phyloP scores from a whole-genome alignment of 202 grass and related monocot species.

The Dendrocalamus latiflorus region DNA sequence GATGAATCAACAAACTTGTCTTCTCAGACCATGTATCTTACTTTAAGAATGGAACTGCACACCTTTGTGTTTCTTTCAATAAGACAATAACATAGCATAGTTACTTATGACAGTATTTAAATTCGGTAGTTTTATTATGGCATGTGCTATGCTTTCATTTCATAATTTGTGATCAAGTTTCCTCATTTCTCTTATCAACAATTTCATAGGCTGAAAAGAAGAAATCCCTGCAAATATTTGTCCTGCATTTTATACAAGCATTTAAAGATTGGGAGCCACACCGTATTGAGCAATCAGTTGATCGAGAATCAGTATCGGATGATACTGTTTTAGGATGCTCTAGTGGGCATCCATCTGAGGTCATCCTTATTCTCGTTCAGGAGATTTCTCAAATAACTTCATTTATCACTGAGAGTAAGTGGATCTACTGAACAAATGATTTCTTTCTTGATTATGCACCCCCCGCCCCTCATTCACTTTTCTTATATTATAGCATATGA shows the following conservation, averaged over 20 bases:
- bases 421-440: constrained; percentile 7
- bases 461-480: background rate
- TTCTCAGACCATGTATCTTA: too few relatives aligned
- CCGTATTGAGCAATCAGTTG: constrained; percentile 49
- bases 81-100: background rate
- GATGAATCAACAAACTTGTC: too few relatives aligned
- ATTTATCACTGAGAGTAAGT: constrained; percentile 81
- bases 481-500: constrained; percentile 9
- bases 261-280: too few relatives aligned
- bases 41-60: too few relatives aligned
- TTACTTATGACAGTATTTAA: constrained; percentile 7
- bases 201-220: constrained; percentile 86
- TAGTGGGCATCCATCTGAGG: constrained; percentile 85
- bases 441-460: background rate
- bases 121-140: constrained; percentile 4
- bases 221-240: constrained; percentile 77
- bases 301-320: constrained; percentile 45
- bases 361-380: constrained; percentile 92
- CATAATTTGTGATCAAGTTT: constrained; percentile 3
- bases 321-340: constrained; percentile 80
- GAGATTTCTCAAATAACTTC: constrained; percentile 77
- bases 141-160: background rate
- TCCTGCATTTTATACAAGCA: too few relatives aligned
- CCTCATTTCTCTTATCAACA: constrained; percentile 28
- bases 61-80: constrained; percentile 15